Base-by-base conservation (phyloP, 352 stramenopile species). In the Nothophytophthora sp. region DNA sequence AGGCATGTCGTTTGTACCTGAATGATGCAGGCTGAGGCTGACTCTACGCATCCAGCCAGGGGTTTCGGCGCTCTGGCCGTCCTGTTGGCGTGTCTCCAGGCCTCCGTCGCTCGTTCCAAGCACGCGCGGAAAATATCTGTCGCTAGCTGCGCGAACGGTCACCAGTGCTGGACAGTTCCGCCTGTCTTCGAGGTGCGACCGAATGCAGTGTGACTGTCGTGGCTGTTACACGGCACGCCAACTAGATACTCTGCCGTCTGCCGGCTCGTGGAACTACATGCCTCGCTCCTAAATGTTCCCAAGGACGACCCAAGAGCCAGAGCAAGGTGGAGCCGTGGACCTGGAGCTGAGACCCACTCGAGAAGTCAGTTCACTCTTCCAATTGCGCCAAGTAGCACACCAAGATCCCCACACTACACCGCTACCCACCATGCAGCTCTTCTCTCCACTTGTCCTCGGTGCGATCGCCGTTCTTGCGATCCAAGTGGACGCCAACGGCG, bases 401-500 rank as follows among this genome's bases (percentile, higher is more conserved):
- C 38, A n/a, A n/a, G n/a, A n/a, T n/a, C 9, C 22, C 19, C 10
- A 35, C 22, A 32, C 25, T 37, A 50, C 24, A 42, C 15, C 36
- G n/a, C 3, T 10, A 10, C 7, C 46, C 41, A 40, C 19, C 20
- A 80, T 81, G 64, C 83, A 82, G 54, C 58, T 57, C 20, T 62
- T 66, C 25, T 28, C 58, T 5, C 64, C 49, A 20, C 23, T 63
- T 37, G 50, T 60, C 37, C 15, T 69, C 18, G 42, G 37, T 37
- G 45, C 47, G 22, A 46, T 73, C 34, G 39, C 55, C 15, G 37
- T 56, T 30, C 3, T 73, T 9, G 42, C 41, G 22, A 44, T 63
- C 43, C 52, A 55, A 41, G 73, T 71, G 27, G 62, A 55, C 27
- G 77, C 73, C 25, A 76, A 80, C 16, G 75, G 77, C 28, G 70